These are phyloP conservation scores for Paecilomyces formosus DNA, from an alignment of 2,329 filamentous ascomycete species.

Conservation along the genomic window DNA sequence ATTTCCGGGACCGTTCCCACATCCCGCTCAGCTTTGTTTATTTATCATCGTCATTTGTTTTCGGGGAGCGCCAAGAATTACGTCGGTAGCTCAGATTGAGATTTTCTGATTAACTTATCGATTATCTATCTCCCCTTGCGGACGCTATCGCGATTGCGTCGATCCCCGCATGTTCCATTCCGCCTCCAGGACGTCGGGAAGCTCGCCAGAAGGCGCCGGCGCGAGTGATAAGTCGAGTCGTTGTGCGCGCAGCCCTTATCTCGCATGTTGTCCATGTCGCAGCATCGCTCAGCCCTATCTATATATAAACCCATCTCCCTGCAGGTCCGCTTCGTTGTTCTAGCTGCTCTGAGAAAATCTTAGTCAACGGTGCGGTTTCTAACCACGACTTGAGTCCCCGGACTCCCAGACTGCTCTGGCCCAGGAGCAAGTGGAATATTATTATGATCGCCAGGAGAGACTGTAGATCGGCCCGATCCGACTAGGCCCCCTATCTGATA, in stretches of 20 bases:
- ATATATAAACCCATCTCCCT: background rate
- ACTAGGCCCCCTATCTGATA: background rate
- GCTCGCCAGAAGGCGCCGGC: background rate
- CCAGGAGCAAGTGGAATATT: background rate
- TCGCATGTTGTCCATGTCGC: background rate
- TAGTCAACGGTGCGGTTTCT: background rate
- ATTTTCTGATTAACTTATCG: background rate
- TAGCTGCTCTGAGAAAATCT: background rate
- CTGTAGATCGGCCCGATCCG: background rate
- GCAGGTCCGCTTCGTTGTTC: background rate
- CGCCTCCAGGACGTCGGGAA: background rate
- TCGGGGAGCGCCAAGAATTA: background rate
- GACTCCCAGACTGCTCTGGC: background rate
- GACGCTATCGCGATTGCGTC: background rate
- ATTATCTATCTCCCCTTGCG: background rate
- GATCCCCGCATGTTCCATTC: background rate
- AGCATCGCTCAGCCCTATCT: background rate
- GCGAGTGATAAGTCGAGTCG: background rate
- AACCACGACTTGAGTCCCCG: background rate
- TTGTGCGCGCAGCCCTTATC: background rate
- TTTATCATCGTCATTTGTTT: background rate
- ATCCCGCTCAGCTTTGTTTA: background rate
- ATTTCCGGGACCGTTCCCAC: background rate
- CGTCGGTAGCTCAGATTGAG: background rate
- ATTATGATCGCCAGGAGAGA: background rate